A percentile compares a stretch with the other conserved stretches of the same genome.
Conservation (phyloP, 1,284 basidiomycete genomes). For the Takashimella tepidaria region DNA sequence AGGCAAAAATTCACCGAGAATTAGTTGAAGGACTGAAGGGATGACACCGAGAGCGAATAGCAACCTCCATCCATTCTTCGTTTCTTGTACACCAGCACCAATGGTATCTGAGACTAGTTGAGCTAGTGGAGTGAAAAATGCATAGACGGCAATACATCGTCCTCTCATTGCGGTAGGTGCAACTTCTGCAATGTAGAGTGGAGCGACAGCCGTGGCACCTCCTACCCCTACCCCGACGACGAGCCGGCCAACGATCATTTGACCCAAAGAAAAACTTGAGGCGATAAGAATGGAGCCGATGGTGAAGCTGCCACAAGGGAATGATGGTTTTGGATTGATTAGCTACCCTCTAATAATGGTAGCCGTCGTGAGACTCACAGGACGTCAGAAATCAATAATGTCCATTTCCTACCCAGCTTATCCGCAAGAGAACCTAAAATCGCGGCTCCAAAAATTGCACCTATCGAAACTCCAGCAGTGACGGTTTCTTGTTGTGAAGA, state of each 20-base stretch:
- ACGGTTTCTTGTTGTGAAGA: conserved; percentile 63
- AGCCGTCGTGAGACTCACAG: no score
- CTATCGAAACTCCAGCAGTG: conserved; percentile 19
- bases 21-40: conserved; percentile 37
- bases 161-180: conserved; percentile 46
- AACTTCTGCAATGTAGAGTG: conserved; percentile 47
- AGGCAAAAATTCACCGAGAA: conserved; percentile 30
- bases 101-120: conserved; percentile 46
- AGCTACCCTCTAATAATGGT: no score
- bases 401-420: conserved; percentile 13
- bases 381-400: conserved; percentile 12
- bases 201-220: conserved; percentile 41
- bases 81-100: conserved; percentile 41
- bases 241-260: conserved; percentile 42
- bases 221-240: conserved; percentile 48
- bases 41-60: conserved; percentile 46
- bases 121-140: conserved; percentile 39
- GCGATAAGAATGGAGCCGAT: conserved; percentile 46
- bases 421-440: conserved; percentile 15
- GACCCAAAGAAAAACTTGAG: conserved; percentile 37
- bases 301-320: conserved; percentile 70
- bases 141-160: conserved; percentile 45
- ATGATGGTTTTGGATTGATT: no score
- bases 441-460: conserved; percentile 17
- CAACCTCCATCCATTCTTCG: conserved; percentile 18